Evolutionary conservation across 345 rosid genomes (phyloP), one percentile per base, ranked within the genome.

Genomic region (Geranium rotundifolium): DNA sequence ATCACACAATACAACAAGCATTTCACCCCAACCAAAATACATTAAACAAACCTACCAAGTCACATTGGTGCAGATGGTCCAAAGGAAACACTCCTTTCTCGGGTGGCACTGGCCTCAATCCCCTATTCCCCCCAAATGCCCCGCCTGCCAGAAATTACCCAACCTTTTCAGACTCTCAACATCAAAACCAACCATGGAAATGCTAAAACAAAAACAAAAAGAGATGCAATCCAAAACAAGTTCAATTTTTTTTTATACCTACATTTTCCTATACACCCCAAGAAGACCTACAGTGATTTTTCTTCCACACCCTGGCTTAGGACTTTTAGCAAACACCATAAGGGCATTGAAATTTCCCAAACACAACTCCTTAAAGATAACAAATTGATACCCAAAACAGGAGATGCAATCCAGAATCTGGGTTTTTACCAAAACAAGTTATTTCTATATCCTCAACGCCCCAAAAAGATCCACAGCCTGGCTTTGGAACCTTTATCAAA

Each of bases 51-150:
- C 64, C 14, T 75, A 93, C 97, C 87, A 66, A 18, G 71, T 93
- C 99, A 58, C 97, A 93, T 73, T 84, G 78, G 68, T 86, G 96
- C 77, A 83, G 58, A 64, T 93, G 95, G 73, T 93, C 99, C 79
- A 93, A 75, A 63, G 96, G 99, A 72, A 93, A 90, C 67, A 90
- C 69, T 66, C 97, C 99, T 61, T 93, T 90, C 63, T 90, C 97
- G 1, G 99, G 97, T 17, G 99, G 97, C 59, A 88, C 90, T 0
- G 99, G 96, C 50, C 90, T 82, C 63, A 74, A 52, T 65, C 99
- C 99, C 72, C 97, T 86, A 67, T 78, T 86, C 71, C 99, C 96
- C 64, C 99, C 99, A 75, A 88, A 90, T 63, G 96, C 96, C 62
- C 97, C 99, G 64, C 96, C 99, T 90, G 72, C 67, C 34, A 71